These are phyloP conservation scores for Psilocybe subaeruginosa DNA, from an alignment of 768 basidiomycete species.

Conservation along the genomic window DNA sequence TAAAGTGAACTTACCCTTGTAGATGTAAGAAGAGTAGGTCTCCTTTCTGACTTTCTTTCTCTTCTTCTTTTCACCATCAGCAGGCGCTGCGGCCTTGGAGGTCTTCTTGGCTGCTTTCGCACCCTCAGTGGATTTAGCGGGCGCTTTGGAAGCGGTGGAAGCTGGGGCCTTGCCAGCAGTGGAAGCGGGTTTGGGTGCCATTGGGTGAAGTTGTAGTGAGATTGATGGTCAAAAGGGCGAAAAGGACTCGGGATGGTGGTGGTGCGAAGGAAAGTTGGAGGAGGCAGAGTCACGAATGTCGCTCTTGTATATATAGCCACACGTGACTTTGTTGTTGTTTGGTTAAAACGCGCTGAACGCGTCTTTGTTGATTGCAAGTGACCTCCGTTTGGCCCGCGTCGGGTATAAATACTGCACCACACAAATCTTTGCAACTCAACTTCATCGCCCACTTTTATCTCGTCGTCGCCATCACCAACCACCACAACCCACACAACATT, in stretches of 20 bases:
- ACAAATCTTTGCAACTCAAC: conserved; percentile 17
- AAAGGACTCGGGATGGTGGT: conserved; percentile 24
- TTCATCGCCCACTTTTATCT: conserved; percentile 14
- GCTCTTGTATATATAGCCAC: conserved; percentile 41
- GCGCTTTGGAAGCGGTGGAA: conserved; percentile 73
- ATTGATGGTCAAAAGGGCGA: conserved; percentile 31
- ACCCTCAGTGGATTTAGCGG: conserved; percentile 64
- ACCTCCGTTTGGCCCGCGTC: conserved; percentile 7
- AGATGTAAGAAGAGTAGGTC: conserved; percentile 93
- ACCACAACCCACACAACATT: conserved; percentile 10
- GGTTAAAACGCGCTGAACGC: conserved; percentile 35
- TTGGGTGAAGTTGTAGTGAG: conserved; percentile 33
- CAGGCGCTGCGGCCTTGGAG: conserved; percentile 61
- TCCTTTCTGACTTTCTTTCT: conserved; percentile 86
- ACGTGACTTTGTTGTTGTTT: conserved; percentile 53
- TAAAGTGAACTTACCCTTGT: conserved; percentile 60
- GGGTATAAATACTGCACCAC: conserved; percentile 39
- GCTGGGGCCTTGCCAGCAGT: conserved; percentile 85
- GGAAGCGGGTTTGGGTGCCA: conserved; percentile 84
- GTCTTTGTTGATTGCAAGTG: conserved; percentile 37
- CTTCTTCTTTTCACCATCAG: conserved; percentile 85
- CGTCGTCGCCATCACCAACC: conserved; percentile 14
- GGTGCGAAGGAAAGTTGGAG: conserved; percentile 33
- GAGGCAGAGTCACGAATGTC: conserved; percentile 12
- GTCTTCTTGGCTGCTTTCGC: conserved; percentile 84